Percentiles rank a stretch among this genome's conserved stretches.
Evolutionary conservation across 2,329 filamentous ascomycete species (phyloP).

Genomic region (Ophiostoma sp.): DNA sequence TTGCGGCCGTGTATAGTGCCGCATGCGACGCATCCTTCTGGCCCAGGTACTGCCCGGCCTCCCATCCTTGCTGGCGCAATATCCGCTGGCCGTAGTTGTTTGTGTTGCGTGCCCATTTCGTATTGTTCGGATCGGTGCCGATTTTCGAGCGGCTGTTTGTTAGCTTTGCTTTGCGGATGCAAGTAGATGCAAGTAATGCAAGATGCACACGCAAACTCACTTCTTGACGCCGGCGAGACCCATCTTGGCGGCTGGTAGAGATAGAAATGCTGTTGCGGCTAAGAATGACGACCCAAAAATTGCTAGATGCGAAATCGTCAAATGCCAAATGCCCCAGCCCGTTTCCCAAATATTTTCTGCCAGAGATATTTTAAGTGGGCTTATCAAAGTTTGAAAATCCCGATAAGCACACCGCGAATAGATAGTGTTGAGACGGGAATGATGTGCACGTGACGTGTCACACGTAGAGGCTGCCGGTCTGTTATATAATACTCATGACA

Average conservation of each 20-base stretch:
- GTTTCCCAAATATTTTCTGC: constrained; percentile 22
- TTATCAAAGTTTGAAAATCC: constrained; percentile 8
- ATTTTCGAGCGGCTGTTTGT: constrained; percentile 52
- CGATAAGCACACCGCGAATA: constrained; percentile 20
- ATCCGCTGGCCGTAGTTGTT: constrained; percentile 84
- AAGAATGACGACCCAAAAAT: background rate
- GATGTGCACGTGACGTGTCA: constrained; percentile 4
- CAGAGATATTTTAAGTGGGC: constrained; percentile 21
- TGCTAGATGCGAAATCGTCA: background rate
- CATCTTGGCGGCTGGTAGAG: constrained; percentile 42
- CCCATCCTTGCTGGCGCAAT: constrained; percentile 83
- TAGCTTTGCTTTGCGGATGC: background rate
- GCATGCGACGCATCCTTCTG: constrained; percentile 70
- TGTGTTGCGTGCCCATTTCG: constrained; percentile 79
- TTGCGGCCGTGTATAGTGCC: constrained; percentile 71
- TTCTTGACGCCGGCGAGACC: constrained; percentile 64
- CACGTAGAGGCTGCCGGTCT: background rate
- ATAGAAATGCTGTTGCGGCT: constrained; percentile 4
- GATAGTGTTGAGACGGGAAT: background rate
- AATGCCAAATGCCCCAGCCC: background rate
- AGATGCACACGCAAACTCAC: constrained; percentile 39
- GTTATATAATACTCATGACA: background rate
- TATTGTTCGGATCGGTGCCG: constrained; percentile 91
- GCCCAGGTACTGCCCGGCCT: constrained; percentile 76
- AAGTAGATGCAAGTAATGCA: background rate